phyloP scores from a whole-genome alignment of 1,284 basidiomycete species.

The Rhodotorula sp. region DNA sequence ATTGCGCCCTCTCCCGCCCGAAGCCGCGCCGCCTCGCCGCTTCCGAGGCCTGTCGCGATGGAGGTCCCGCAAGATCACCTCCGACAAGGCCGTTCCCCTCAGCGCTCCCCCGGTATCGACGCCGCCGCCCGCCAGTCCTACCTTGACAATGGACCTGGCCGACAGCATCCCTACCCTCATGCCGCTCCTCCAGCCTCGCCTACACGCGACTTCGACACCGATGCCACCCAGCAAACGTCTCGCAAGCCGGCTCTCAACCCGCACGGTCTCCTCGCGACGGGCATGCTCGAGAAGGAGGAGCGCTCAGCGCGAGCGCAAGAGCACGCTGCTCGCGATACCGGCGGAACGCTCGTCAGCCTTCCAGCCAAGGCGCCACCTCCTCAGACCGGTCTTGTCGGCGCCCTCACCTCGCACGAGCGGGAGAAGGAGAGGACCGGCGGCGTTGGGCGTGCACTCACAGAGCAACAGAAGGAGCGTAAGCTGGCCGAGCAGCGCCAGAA shows the following conservation, averaged over 20 bases:
- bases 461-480: conserved; percentile 87
- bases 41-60: not conserved
- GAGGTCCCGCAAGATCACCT: not conserved
- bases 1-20: not conserved
- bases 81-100: conserved; percentile 4
- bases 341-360: conserved; percentile 87
- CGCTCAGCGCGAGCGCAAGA: conserved; percentile 93
- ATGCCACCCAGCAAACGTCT: not conserved
- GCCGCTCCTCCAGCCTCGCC: conserved; percentile 1
- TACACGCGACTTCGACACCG: conserved; percentile 14
- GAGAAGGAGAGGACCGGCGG: conserved; percentile 93
- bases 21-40: conserved; percentile 4
- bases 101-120: conserved; percentile 6
- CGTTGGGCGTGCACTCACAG: conserved; percentile 87
- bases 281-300: conserved; percentile 91
- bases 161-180: not conserved
- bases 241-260: conserved; percentile 41
- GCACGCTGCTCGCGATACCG: conserved; percentile 82
- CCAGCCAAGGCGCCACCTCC: conserved; percentile 91
- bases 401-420: conserved; percentile 90
- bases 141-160: conserved; percentile 16
- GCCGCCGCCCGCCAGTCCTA: conserved; percentile 13
- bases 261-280: conserved; percentile 83
- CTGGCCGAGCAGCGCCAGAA: conserved; percentile 78
- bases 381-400: conserved; percentile 90